These are phyloP conservation scores for Talaromyces sp. DNA, from an alignment of 2,329 filamentous ascomycete genomes.

Conservation along the genomic window DNA sequence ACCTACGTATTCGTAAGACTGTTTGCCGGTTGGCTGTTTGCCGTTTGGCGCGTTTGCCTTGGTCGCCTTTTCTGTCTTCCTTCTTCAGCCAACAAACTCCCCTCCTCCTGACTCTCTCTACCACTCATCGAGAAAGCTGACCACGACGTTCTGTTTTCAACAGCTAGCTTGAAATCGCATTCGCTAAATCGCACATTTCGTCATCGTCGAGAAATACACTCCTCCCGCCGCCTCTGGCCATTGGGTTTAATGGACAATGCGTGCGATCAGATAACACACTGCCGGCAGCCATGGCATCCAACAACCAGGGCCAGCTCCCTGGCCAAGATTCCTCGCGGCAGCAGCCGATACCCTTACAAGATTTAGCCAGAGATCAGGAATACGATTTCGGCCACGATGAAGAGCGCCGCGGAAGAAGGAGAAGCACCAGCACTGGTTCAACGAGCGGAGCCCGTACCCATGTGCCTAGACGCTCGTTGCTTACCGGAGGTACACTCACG, in stretches of 20 bases:
- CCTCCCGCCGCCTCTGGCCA: neutral
- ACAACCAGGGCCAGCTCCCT: constrained; percentile 21
- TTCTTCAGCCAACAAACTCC: neutral
- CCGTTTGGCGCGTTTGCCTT: neutral
- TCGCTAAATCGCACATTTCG: neutral
- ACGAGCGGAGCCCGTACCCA: constrained; percentile 35
- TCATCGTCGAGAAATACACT: neutral
- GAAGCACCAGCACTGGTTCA: constrained; percentile 22
- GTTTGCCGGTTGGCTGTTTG: neutral
- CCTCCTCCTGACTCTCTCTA: neutral
- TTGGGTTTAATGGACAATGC: constrained; percentile 31
- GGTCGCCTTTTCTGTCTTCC: neutral
- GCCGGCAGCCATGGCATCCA: constrained; percentile 38
- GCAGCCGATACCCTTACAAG: constrained; percentile 67
- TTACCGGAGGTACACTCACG: constrained; percentile 34
- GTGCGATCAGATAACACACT: constrained; percentile 31
- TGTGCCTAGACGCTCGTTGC: constrained; percentile 39
- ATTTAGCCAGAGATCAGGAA: constrained; percentile 46
- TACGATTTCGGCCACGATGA: constrained; percentile 21
- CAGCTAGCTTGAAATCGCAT: neutral
- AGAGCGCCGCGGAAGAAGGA: constrained; percentile 23
- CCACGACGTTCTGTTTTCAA: neutral
- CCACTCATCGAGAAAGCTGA: neutral
- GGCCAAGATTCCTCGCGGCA: constrained; percentile 22
- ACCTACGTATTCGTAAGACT: too few relatives aligned